Percentiles rank a stretch among this genome's conserved stretches.
phyloP scores from a whole-genome alignment of 257 asterid species.

The Solanum gracilifrons region DNA sequence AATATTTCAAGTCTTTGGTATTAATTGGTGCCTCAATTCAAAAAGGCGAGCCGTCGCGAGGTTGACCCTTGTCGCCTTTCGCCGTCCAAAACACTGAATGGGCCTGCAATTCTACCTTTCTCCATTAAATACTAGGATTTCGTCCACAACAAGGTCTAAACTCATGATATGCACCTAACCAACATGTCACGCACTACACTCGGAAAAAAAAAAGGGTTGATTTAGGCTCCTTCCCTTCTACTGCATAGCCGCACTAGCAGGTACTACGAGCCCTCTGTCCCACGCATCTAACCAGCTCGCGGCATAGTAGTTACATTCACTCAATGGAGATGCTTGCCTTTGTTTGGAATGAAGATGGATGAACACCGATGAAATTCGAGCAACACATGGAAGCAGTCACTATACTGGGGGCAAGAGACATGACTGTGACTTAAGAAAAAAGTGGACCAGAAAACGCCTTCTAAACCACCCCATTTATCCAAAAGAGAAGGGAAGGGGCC shows the following conservation, averaged over 20 bases:
- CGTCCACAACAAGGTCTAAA: neutral
- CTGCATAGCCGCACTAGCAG: no score
- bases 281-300: no score
- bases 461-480: neutral
- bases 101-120: neutral
- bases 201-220: neutral
- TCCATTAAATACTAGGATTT: neutral
- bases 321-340: no score
- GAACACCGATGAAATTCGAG: neutral
- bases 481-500: neutral
- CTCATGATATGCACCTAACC: neutral
- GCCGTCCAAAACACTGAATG: neutral
- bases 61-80: neutral
- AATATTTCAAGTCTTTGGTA: no score
- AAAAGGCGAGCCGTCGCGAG: neutral
- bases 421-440: neutral
- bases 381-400: neutral
- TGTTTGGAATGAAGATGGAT: no score
- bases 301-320: no score
- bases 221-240: no score
- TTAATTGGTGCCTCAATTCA: neutral
- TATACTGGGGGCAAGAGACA: neutral
- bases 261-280: no score
- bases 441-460: neutral
- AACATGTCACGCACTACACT: neutral